Percentiles rank a stretch among this genome's conserved stretches.
phyloP scores from a whole-genome alignment of 2,329 filamentous ascomycete species.

The Bretziella fagacearum region DNA sequence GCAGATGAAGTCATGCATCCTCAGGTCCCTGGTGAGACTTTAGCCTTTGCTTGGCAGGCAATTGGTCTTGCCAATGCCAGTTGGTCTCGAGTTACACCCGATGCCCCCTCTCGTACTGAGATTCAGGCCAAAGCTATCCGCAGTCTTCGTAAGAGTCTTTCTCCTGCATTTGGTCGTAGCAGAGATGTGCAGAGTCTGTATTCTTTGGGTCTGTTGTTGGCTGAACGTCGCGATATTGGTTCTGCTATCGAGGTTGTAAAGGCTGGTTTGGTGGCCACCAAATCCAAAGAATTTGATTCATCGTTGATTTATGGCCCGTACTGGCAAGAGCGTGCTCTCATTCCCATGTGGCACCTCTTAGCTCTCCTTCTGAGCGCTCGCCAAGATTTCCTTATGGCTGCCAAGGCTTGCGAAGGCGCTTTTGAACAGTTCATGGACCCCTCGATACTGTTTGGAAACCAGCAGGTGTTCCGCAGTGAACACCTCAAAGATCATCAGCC shows the following conservation, averaged over 20 bases:
- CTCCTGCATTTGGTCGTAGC: slow-evolving; percentile 45
- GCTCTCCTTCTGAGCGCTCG: slow-evolving; percentile 71
- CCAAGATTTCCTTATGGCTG: slow-evolving; percentile 67
- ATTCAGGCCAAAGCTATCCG: slow-evolving; percentile 64
- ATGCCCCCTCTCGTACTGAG: slow-evolving; percentile 51
- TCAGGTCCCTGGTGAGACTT: slow-evolving; percentile 38
- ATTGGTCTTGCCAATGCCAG: slow-evolving; percentile 75
- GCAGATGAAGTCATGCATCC: slow-evolving; percentile 23
- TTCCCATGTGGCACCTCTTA: slow-evolving; percentile 84
- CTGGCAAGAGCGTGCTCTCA: slow-evolving; percentile 46
- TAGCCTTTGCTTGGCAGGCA: slow-evolving; percentile 63
- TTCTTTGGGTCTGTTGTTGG: slow-evolving; percentile 66
- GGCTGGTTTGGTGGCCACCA: slow-evolving; percentile 48
- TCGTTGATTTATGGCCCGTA: slow-evolving; percentile 31
- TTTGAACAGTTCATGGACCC: slow-evolving; percentile 76
- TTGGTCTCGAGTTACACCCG: slow-evolving; percentile 69
- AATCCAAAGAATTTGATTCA: slow-evolving; percentile 29
- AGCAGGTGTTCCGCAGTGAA: slow-evolving; percentile 43
- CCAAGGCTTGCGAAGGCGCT: slow-evolving; percentile 71
- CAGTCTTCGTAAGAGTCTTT: slow-evolving; percentile 56
- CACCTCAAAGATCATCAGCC: slow-evolving; percentile 39
- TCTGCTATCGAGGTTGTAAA: slow-evolving; percentile 72
- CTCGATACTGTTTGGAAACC: slow-evolving; percentile 48
- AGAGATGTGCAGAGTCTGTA: slow-evolving; percentile 64
- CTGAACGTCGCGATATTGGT: slow-evolving; percentile 67